Base-by-base conservation (phyloP, 225 moss, liverwort and hornwort species). In the Thuidium tamariscinum region DNA sequence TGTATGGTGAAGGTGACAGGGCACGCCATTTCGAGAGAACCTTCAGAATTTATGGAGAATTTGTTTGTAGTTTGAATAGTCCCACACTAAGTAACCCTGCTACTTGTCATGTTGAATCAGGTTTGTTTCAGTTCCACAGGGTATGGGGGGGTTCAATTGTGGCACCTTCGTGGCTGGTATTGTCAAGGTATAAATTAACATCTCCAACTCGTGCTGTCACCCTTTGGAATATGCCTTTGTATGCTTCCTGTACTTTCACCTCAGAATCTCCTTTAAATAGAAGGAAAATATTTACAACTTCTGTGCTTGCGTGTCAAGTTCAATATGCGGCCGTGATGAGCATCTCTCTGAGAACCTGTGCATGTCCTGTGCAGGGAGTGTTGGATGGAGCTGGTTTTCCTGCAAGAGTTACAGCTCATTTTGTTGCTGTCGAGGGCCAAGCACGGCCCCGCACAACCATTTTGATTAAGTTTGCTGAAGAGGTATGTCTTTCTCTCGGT, bases 61-160 rank as follows among this genome's bases (percentile, higher is more conserved):
- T 8, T 46, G 19, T 55, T 75, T 59, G 74, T 34, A 74, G 48
- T 88, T 52, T 49, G 78, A 68, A 7, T 25, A 51, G 59, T 34
- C 70, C 61, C 26, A 42, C 63, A 52, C 52, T 27, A 56, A 44
- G 26, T 89, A 77, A 86, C 79, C 34, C 36, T 83, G 62, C 62
- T 55, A 46, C 59, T 76, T 81, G 51, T 79, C 49, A 59, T 63
- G 61, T 81, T 88, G 77, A 82, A 77, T 30, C 92, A 97, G 95
- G 90, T 97, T 94, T 84, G 95, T 97, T 74, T 97, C 95, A 83
- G 94, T 95, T 56, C 97, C 97, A 55, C 94, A 95, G 83, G 95
- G 95, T 57, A 95, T 97, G 95, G 97, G 95, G 68, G 97, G 95
- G 21, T 97, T 97, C 87, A 97, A 97, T 84, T 97, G 97, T 91